Base-by-base conservation (phyloP, 1,139 yeast species). In the Nakaseomyces sp. region DNA sequence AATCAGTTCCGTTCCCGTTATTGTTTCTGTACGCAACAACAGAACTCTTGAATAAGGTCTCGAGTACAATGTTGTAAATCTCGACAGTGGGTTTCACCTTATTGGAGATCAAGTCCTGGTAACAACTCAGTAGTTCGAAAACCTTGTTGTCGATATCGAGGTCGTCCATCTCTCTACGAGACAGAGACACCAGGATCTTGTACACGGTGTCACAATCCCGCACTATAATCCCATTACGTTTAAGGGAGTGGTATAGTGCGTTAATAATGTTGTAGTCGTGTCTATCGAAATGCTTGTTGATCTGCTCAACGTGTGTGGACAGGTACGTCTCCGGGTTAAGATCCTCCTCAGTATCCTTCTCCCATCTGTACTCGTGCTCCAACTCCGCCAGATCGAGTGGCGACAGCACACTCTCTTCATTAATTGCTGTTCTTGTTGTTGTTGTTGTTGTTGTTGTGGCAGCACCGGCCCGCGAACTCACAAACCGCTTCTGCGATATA, bases 41-140 rank as follows among this genome's bases (percentile, higher is more conserved):
- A 25, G 82, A 69, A 13, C 81, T 79, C 32, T 66, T 65, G 46
- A 80, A 65, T 28, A 82, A 66, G 18, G 74, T 71, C 20, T 64
- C 61, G 30, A 82, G 65, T 4, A 81, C 74, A 1, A 73, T 57
- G 50, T 73, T 67, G 58, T 73, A 81, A 5, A 84, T 79, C 25
- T 67, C 67, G 32, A 57, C 53, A 32, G 72, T 68, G 17, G 91
- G 91, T 54, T 76, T 79, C 33, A 77, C 49, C 45, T 64, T 67
- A 47, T 69, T 68, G 24, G 69, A 55, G 20, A 82, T 67, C 54
- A 81, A 64, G 55, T 81, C 88, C 44, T 81, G 84, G 58, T 82
- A 82, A 32, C 81, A 77, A 13, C 79, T 79, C 49, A 82, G 65
- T 47, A 82, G 59, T 44, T 72, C 76, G 3, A 85, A 81, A 54